These are phyloP conservation scores for Chamaecrista fasciculata DNA, from an alignment of 306 rosid genomes.

Conservation along the genomic window DNA sequence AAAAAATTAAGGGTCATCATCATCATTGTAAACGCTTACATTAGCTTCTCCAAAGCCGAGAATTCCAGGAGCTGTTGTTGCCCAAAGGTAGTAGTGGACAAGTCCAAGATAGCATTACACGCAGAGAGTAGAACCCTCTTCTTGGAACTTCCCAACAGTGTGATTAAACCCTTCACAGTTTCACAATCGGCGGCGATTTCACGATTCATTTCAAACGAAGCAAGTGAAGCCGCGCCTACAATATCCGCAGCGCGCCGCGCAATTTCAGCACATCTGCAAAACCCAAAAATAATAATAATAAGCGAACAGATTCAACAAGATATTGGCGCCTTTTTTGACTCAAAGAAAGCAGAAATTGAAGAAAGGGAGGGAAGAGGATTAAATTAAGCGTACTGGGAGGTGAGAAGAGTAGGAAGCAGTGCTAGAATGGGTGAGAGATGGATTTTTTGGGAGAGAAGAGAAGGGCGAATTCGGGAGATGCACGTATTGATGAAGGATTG, in stretches of 20 bases:
- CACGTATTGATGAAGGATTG: conserved; percentile 46
- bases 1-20: no score
- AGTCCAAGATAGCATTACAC: conserved; percentile 72
- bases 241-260: conserved; percentile 40
- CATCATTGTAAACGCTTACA: conserved; percentile 44
- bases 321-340: not conserved
- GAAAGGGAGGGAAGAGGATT: not conserved
- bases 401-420: conserved; percentile 59
- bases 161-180: conserved; percentile 46
- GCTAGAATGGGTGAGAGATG: conserved; percentile 44
- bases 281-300: not conserved
- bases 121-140: conserved; percentile 45
- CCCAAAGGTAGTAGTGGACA: conserved; percentile 49
- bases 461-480: conserved; percentile 42
- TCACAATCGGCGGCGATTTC: conserved; percentile 54
- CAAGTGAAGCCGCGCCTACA: conserved; percentile 58
- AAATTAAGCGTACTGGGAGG: conserved; percentile 40
- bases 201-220: conserved; percentile 53
- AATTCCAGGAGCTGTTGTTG: conserved; percentile 44
- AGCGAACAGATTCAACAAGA: not conserved
- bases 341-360: not conserved
- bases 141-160: conserved; percentile 35
- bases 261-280: conserved; percentile 33
- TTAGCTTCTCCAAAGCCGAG: conserved; percentile 49
- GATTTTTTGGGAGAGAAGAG: conserved; percentile 31